Base-by-base conservation (phyloP, 768 basidiomycete genomes). In the Podaxis carcinomalis region DNA sequence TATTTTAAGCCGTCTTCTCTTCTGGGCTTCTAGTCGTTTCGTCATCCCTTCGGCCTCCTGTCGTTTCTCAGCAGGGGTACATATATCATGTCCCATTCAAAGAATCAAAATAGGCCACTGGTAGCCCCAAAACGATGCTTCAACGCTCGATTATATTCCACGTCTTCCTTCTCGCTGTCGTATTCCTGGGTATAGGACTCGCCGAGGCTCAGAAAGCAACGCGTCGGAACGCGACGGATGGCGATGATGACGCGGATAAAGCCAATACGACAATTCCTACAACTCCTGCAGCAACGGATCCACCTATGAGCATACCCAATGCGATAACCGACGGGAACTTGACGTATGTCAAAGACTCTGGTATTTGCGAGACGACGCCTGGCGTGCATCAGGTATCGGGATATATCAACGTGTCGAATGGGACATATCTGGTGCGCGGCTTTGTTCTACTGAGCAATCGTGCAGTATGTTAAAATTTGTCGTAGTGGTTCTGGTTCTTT, bases 401-500 rank as follows among this genome's bases (percentile, higher is more conserved):
- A 0, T 89, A 88, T 69, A 86, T 79, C 2, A 85, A 89, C 68
- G 65, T 87, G 11, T 78, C 80, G 1, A 69, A 79, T 0, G 71
- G 86, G 67, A 86, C 57, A 83, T 69, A 76, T 86, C 35, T 88
- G 82, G 85, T 85, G 44, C 4, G 56, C n/a, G 35, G 19, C 3
- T 42, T 59, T 4, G n/a, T 5, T 9, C 19, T 25, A 44, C n/a
- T n/a, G 5, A 2, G 14, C 14, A 40, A 11, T 64, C 39, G 25
- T 53, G 1, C 25, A n/a, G 37, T 10, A 23, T 44, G 3, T 59
- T 50, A 10, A 58, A n/a, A 10, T 49, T 49, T 25, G 25, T 32
- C 1, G 27, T 21, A 6, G 56, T 86, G 85, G 82, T 88, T 87
- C 73, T 87, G 85, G 84, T 87, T 83, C 75, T 88, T 88, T 64